Conservation (phyloP, 2,329 filamentous ascomycete genomes). For the Zelopaecilomyces penicillatus region DNA sequence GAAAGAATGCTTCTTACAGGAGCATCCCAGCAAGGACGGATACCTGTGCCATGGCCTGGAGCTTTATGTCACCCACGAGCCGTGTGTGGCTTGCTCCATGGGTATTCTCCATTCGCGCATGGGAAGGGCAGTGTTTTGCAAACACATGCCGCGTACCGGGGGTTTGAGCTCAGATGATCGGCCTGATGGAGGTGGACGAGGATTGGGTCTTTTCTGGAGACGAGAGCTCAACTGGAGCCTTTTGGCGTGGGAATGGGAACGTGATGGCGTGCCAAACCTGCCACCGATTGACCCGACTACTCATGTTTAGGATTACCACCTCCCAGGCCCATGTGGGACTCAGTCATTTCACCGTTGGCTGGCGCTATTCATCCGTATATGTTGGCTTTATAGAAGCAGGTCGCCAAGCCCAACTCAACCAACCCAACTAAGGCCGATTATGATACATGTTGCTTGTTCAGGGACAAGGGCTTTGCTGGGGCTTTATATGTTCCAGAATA, state of each 20-base stretch:
- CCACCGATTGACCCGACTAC: conserved; percentile 38
- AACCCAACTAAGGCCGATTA: no score
- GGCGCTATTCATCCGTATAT: neutral
- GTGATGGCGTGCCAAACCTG: conserved; percentile 30
- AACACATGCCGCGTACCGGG: conserved; percentile 71
- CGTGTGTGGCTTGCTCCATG: conserved; percentile 96
- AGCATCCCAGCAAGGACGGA: conserved; percentile 63
- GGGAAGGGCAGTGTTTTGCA: conserved; percentile 71
- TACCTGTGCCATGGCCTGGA: conserved; percentile 93
- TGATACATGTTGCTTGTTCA: no score
- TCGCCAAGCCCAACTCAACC: no score
- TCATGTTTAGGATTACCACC: conserved; percentile 42
- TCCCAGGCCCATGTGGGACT: conserved; percentile 29
- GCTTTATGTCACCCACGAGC: conserved; percentile 90
- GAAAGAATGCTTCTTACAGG: conserved; percentile 50
- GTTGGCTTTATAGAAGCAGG: no score
- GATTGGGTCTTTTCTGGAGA: conserved; percentile 62
- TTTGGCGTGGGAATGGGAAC: conserved; percentile 69
- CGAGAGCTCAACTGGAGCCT: conserved; percentile 82
- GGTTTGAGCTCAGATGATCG: conserved; percentile 73
- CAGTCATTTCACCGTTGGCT: conserved; percentile 12
- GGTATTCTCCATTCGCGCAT: conserved; percentile 91
- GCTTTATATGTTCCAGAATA: no score
- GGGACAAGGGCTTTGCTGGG: no score
- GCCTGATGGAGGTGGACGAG: conserved; percentile 46